Conservation (phyloP, 192 early-diverging fungal genomes). For the Chytriomyces hyalinus region DNA sequence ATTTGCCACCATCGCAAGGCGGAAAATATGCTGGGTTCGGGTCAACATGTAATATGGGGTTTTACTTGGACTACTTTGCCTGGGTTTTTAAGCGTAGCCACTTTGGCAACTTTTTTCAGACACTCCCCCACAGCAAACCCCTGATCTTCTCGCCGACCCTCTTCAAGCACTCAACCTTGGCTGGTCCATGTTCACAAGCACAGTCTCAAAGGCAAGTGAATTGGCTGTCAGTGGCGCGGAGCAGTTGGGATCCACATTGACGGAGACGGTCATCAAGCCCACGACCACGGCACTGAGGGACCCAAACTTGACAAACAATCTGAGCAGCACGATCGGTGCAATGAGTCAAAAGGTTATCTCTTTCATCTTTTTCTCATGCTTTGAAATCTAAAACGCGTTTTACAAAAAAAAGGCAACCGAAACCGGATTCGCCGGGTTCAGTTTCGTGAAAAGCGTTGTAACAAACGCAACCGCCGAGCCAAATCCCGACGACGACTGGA, state of each 20-base stretch:
- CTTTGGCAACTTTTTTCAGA: too few species aligned
- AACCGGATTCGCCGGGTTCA: conserved; percentile 42
- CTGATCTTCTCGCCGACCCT: conserved; percentile 44
- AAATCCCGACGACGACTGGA: conserved; percentile 21
- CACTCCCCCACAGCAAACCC: conserved; percentile 1
- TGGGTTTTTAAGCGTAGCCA: too few species aligned
- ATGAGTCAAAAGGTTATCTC: conserved; percentile 34
- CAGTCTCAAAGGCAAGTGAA: conserved; percentile 46
- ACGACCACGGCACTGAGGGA: conserved; percentile 52
- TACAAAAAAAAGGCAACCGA: conserved; percentile 38
- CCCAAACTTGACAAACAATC: conserved; percentile 52
- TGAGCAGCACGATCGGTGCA: conserved; percentile 42
- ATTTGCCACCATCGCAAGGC: conserved; percentile 58
- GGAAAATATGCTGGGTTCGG: conserved; percentile 63
- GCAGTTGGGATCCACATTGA: conserved; percentile 41
- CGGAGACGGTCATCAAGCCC: conserved; percentile 57
- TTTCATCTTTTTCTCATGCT: conserved; percentile 2
- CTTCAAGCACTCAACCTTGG: conserved; percentile 50
- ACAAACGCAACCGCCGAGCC: conserved; percentile 30
- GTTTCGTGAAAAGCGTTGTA: conserved; percentile 39
- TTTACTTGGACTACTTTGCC: neutral
- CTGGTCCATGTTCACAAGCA: conserved; percentile 51
- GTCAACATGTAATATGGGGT: conserved; percentile 27
- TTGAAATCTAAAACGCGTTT: neutral
- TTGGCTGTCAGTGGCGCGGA: conserved; percentile 50